Conservation (phyloP, 805 yeast species). For the Saccharomycopsis sp. region DNA sequence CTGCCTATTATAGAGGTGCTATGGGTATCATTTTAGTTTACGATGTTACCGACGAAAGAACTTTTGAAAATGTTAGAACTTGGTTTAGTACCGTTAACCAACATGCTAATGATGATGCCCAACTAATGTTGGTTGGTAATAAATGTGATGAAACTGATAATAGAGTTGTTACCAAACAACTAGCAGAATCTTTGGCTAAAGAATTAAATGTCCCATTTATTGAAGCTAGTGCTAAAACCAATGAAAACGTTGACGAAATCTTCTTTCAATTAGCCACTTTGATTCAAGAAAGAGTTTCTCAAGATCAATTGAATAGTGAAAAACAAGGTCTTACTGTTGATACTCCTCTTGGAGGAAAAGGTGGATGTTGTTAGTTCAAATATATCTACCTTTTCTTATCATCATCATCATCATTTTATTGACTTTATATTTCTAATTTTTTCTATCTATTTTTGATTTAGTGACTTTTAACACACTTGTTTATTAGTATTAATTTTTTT, state of each 20-base stretch:
- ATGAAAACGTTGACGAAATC: conserved; percentile 83
- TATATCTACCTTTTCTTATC: no score
- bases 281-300: conserved; percentile 67
- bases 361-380: conserved; percentile 4
- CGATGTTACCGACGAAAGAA: conserved; percentile 81
- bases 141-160: conserved; percentile 85
- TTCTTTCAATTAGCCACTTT: conserved; percentile 82
- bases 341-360: background rate
- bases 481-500: no score
- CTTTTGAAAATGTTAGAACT: conserved; percentile 84
- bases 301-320: conserved; percentile 26
- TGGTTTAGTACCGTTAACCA: conserved; percentile 96
- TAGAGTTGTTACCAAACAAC: conserved; percentile 80
- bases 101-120: conserved; percentile 95
- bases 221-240: conserved; percentile 94
- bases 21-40: conserved; percentile 79
- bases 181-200: conserved; percentile 81
- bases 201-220: conserved; percentile 84
- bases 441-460: no score
- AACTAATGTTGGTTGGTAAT: conserved; percentile 88
- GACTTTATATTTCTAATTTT: no score
- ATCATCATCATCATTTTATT: no score
- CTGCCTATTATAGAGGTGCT: conserved; percentile 89
- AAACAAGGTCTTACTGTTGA: conserved; percentile 17
- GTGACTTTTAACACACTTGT: no score